Evolutionary conservation across 1,139 yeast species (phyloP).

Genomic region (Hansenula anomala): DNA sequence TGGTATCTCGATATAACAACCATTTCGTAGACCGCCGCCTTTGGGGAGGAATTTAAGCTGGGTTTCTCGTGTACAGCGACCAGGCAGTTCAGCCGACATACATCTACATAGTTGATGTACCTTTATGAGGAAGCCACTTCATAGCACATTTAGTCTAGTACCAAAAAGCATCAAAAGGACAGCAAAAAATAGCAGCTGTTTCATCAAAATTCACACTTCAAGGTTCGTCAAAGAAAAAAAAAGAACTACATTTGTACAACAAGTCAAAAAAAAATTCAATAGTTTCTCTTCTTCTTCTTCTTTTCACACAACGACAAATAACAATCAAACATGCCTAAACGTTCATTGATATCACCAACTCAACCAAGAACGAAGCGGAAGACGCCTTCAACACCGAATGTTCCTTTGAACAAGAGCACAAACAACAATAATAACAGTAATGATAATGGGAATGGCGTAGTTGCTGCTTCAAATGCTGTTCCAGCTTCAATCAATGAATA

Average conservation of each 20-base stretch:
- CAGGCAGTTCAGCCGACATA: background rate
- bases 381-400: background rate
- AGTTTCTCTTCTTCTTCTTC: too few relatives aligned
- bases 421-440: too few relatives aligned
- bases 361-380: background rate
- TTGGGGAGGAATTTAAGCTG: background rate
- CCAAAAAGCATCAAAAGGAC: background rate
- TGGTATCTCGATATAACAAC: too few relatives aligned
- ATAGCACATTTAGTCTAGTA: background rate
- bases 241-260: too few relatives aligned
- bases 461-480: background rate
- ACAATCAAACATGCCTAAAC: constrained; percentile 1
- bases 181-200: background rate
- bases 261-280: too few relatives aligned
- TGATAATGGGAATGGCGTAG: too few relatives aligned
- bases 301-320: background rate
- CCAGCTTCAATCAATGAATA: constrained; percentile 4
- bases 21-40: background rate
- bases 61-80: background rate
- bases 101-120: background rate
- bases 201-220: background rate
- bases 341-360: background rate
- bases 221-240: too few relatives aligned
- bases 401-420: background rate
- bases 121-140: background rate